phyloP scores from a whole-genome alignment of 1,284 basidiomycete genomes.

The Cutaneotrichosporon sp. region DNA sequence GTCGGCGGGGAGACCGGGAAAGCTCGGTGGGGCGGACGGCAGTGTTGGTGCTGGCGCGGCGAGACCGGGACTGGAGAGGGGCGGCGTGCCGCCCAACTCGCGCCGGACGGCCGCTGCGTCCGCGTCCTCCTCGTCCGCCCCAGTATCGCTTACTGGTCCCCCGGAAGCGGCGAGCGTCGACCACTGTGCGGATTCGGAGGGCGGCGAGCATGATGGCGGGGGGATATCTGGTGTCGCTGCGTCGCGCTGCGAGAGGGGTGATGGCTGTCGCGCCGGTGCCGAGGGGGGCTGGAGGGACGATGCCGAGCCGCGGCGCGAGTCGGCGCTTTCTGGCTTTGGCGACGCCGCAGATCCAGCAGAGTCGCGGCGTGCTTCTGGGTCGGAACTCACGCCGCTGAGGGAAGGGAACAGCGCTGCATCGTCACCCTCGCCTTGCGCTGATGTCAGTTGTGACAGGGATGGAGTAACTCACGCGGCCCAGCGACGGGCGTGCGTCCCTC shows the following conservation, averaged over 20 bases:
- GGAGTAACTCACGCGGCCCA: constrained; percentile 40
- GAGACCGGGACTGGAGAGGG: too few relatives aligned
- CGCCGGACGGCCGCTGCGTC: not conserved
- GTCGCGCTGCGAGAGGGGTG: too few relatives aligned
- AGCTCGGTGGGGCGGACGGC: not conserved
- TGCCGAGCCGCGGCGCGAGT: not conserved
- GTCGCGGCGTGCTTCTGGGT: not conserved
- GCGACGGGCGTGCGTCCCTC: constrained; percentile 42
- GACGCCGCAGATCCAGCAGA: not conserved
- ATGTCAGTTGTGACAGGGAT: not conserved
- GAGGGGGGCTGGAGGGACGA: constrained; percentile 8
- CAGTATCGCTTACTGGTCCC: constrained; percentile 20
- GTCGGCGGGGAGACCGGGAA: not conserved
- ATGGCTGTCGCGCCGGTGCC: constrained; percentile 10
- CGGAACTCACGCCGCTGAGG: not conserved
- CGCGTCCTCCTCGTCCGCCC: not conserved
- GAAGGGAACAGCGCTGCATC: not conserved
- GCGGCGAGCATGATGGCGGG: too few relatives aligned
- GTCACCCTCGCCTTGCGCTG: constrained; percentile 23
- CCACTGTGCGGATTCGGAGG: constrained; percentile 33
- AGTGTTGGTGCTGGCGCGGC: not conserved
- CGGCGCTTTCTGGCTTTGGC: not conserved
- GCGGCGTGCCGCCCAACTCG: not conserved
- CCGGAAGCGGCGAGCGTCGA: constrained; percentile 46
- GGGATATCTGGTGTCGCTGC: too few relatives aligned